Evolutionary conservation across 495 filamentous ascomycete genomes (phyloP).

Genomic region (Lepidopterella palustris): DNA sequence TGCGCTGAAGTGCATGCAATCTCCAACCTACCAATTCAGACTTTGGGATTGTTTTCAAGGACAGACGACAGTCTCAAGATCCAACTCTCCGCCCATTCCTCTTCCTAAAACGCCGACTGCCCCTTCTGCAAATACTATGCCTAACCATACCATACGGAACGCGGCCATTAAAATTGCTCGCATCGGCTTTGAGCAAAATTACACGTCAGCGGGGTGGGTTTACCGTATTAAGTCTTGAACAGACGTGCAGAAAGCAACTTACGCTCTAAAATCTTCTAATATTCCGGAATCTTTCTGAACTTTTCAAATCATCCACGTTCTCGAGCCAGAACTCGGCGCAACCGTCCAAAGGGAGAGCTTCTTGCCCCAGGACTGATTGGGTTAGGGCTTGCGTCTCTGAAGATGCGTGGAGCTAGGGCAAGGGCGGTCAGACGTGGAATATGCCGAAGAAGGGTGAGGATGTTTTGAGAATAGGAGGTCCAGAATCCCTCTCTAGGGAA

Average conservation of each 20-base stretch:
- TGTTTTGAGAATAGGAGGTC: not conserved
- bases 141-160: not conserved
- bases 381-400: not conserved
- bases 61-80: no score
- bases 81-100: no score
- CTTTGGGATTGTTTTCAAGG: no score
- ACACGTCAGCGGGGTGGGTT: not conserved
- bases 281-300: not conserved
- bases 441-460: not conserved
- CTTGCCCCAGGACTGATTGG: not conserved
- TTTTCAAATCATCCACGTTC: not conserved
- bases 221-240: not conserved
- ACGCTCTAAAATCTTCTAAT: not conserved
- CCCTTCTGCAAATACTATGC: not conserved
- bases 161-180: not conserved
- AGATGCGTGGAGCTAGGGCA: not conserved
- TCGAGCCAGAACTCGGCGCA: conserved; percentile 1
- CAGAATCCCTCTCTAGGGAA: not conserved
- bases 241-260: not conserved
- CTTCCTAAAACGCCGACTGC: not conserved
- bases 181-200: not conserved
- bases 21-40: no score
- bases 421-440: not conserved
- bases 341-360: not conserved
- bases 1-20: no score